Evolutionary conservation across 2,329 filamentous ascomycete genomes (phyloP).

Genomic region (Hypoxylon sp.): DNA sequence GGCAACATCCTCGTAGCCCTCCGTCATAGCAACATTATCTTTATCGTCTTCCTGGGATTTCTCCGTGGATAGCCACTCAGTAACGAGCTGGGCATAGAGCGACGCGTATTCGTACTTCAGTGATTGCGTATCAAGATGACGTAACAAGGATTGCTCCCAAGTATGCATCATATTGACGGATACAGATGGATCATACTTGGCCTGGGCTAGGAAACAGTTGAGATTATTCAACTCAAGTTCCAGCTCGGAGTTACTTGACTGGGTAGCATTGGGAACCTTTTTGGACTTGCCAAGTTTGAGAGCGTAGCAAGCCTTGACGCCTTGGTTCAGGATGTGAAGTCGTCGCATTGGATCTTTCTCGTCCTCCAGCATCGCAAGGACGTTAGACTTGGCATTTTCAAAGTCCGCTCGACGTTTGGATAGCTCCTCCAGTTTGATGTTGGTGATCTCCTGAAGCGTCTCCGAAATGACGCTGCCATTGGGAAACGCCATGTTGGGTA

Average conservation of each 20-base stretch:
- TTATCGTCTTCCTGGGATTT: slow-evolving; percentile 38
- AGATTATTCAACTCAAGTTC: slow-evolving; percentile 56
- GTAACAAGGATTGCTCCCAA: slow-evolving; percentile 56
- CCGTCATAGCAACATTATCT: slow-evolving; percentile 48
- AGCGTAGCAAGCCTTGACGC: slow-evolving; percentile 55
- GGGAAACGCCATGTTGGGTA: slow-evolving; percentile 39
- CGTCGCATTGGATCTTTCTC: slow-evolving; percentile 50
- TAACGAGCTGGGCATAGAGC: slow-evolving; percentile 62
- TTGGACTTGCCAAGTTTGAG: slow-evolving; percentile 51
- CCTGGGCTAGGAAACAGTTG: slow-evolving; percentile 57
- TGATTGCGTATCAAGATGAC: slow-evolving; percentile 57
- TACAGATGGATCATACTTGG: slow-evolving; percentile 58
- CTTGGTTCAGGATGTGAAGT: slow-evolving; percentile 52
- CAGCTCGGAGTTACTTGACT: slow-evolving; percentile 48
- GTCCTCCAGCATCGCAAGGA: slow-evolving; percentile 49
- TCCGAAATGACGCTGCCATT: slow-evolving; percentile 57
- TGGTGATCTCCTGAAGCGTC: slow-evolving; percentile 60
- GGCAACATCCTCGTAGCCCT: slow-evolving; percentile 58
- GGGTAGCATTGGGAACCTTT: slow-evolving; percentile 41
- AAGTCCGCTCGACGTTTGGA: slow-evolving; percentile 57
- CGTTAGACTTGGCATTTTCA: slow-evolving; percentile 53
- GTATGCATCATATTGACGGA: slow-evolving; percentile 52
- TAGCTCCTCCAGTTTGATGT: slow-evolving; percentile 60
- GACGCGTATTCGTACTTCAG: slow-evolving; percentile 60
- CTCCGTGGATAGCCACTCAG: slow-evolving; percentile 59